A percentile compares a stretch with the other conserved stretches of the same genome.
Evolutionary conservation across 2,329 filamentous ascomycete species (phyloP).

Genomic region (Colletotrichum orbiculare): DNA sequence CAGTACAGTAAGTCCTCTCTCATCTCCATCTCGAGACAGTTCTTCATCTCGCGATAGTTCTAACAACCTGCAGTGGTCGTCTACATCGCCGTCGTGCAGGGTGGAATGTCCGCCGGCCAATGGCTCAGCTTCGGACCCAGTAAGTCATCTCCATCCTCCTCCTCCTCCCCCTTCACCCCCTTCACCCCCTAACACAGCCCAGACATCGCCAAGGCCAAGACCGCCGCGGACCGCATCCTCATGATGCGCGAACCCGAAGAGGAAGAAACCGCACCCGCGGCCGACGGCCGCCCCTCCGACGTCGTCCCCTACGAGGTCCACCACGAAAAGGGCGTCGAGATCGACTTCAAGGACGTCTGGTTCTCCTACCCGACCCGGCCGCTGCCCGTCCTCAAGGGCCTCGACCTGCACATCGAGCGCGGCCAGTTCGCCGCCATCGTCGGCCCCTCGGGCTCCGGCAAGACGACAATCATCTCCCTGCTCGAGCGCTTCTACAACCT

Average conservation of each 20-base stretch:
- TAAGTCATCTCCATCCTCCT: not conserved
- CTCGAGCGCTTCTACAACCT: constrained; percentile 43
- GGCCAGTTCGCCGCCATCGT: constrained; percentile 79
- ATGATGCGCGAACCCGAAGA: constrained; percentile 37
- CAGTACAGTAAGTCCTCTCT: constrained; percentile 31
- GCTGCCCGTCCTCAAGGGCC: constrained; percentile 31
- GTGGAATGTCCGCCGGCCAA: constrained; percentile 36
- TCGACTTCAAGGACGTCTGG: constrained; percentile 39
- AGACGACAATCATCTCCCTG: constrained; percentile 44
- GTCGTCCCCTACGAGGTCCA: constrained; percentile 28
- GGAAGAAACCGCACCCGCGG: constrained; percentile 54
- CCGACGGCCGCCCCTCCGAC: constrained; percentile 9
- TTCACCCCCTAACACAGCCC: not conserved
- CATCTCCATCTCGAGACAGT: too few relatives aligned
- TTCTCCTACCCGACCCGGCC: constrained; percentile 35
- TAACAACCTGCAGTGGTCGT: constrained; percentile 29
- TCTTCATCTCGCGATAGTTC: not conserved
- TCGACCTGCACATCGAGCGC: constrained; percentile 48
- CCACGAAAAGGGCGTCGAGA: constrained; percentile 39
- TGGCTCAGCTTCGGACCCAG: constrained; percentile 37
- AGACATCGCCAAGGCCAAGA: constrained; percentile 37
- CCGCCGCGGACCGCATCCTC: constrained; percentile 35
- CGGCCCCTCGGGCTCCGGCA: constrained; percentile 63
- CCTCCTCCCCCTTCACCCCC: too few relatives aligned
- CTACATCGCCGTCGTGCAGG: constrained; percentile 38